Percentiles rank a stretch among this genome's conserved stretches.
These are phyloP conservation scores for Yamagishiella unicocca DNA, from an alignment of 139 green algal genomes.

Conservation along the genomic window DNA sequence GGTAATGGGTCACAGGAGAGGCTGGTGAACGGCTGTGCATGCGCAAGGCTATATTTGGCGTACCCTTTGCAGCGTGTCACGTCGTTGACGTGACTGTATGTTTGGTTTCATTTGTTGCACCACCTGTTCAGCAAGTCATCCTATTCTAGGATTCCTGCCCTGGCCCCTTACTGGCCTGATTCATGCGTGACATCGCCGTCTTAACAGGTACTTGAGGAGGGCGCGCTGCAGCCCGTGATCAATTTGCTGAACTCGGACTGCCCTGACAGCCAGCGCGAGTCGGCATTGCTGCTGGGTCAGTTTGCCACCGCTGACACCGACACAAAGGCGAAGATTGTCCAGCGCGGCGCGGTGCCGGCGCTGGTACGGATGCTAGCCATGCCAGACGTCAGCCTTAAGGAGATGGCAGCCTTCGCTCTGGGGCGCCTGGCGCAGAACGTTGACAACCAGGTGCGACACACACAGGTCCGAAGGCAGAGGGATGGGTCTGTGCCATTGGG, in stretches of 20 bases:
- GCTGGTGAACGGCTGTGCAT: no score
- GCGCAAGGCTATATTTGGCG: no score
- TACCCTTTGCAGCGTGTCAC: no score
- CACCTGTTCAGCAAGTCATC: no score
- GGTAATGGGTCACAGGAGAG: not conserved
- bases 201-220: slow-evolving; percentile 72
- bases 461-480: no score
- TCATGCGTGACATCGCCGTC: no score
- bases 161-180: no score
- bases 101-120: no score
- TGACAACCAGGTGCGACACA: slow-evolving; percentile 93
- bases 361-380: slow-evolving; percentile 94
- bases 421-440: slow-evolving; percentile 93
- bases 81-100: no score
- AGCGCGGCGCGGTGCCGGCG: slow-evolving; percentile 94
- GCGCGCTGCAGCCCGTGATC: slow-evolving; percentile 98
- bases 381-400: slow-evolving; percentile 83
- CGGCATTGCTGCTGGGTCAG: slow-evolving; percentile 96
- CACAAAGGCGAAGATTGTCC: slow-evolving; percentile 91
- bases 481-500: not conserved
- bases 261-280: slow-evolving; percentile 94
- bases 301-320: slow-evolving; percentile 94
- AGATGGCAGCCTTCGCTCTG: slow-evolving; percentile 99
- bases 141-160: no score
- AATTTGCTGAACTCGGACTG: slow-evolving; percentile 86